Evolutionary conservation across 768 basidiomycete genomes (phyloP), one percentile per base, ranked within the genome.

Genomic region (Imleria badia): DNA sequence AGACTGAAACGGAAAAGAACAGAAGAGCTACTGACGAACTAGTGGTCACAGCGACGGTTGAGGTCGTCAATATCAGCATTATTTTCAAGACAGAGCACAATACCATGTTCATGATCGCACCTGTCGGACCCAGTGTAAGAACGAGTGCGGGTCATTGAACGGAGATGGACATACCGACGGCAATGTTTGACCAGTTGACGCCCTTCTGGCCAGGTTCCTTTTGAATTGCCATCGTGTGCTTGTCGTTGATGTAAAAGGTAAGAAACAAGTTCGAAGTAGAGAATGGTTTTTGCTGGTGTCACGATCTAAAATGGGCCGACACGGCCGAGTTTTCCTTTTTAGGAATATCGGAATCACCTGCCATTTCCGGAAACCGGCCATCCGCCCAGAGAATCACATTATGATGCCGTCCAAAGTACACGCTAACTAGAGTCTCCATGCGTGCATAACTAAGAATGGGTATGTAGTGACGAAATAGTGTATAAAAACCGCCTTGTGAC

Each of bases 101-200:
- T 76, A 96, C 94, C 91, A 99, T 91, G 81, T 98, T 98, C 96
- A 98, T 98, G 68, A 97, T 93, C 56, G 78, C 95, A 75, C 95
- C 94, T 94, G 60, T 54, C 39, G 48, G 31, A 55, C 35, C 54
- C 49, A 15, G 33, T 43, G 51, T 63, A 22, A 63, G 58, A 61
- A 65, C 30, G 70, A 46, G 48, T 39, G 45, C 6, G 20, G 56
- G 58, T 45, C 11, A 50, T 60, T 62, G 61, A 56, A 31, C 11
- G 55, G 42, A 62, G 46, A 60, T 42, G 60, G 22, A 73, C 90
- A 64, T 69, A 93, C 92, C 92, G 71, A 96, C 87, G 60, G 91
- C 93, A 76, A 95, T 94, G 76, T 94, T 95, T 64, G 90, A 91
- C 91, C 91, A 95, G 77, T 80, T 93, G 62, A 93, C 77, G 67